Evolutionary conservation across 2,329 filamentous ascomycete species (phyloP), one percentile per base, ranked within the genome.

Genomic region (Cercospora sp.): DNA sequence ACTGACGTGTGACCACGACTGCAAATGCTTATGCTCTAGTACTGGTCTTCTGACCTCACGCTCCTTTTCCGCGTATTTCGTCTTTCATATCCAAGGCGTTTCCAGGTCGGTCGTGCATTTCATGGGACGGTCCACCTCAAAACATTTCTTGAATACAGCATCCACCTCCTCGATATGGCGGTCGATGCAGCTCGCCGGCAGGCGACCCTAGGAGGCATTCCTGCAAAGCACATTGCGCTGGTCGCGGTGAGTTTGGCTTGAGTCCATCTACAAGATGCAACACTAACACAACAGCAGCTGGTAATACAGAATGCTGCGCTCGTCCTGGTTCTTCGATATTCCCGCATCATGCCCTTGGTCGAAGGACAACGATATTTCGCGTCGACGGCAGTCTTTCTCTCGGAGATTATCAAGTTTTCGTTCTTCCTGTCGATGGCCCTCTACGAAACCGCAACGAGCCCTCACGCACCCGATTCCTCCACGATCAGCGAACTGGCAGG

Each of bases 371-470:
- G 94, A 78, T 98, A 97, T 80, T 92, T 95, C 74, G 90, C 94
- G 45, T 97, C 94, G 51, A 98, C 95, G 9, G 94, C 94, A 53
- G 92, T 99, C 64, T 92, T 98, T 78, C 85, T 98, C 71, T 95
- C 94, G 79, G 95, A 99, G 81, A 86, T 97, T 58, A 87, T 97
- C 75, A 98, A 98, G 81, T 86, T 98, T 36, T 87, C 89, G 42
- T 88, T 98, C 65, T 96, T 92, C 73, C 83, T 97, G 51, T 93
- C 91, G 5, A 90, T 97, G 78, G 91, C 93, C 57, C 86, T 97
- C 60, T 93, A 96, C 83, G 94, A 97, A 73, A 90, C 93, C 63
- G 94, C 93, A 18, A 91, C 88, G 8, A 84, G 93, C 8, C 90
- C 93, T 5, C 88, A 93, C 7, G 91, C 91, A 33, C 91, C 93